Percentiles rank a stretch among this genome's conserved stretches.
Evolutionary conservation across 371 early-diverging fungal species (phyloP).

Genomic region (Rhizopus microsporus): DNA sequence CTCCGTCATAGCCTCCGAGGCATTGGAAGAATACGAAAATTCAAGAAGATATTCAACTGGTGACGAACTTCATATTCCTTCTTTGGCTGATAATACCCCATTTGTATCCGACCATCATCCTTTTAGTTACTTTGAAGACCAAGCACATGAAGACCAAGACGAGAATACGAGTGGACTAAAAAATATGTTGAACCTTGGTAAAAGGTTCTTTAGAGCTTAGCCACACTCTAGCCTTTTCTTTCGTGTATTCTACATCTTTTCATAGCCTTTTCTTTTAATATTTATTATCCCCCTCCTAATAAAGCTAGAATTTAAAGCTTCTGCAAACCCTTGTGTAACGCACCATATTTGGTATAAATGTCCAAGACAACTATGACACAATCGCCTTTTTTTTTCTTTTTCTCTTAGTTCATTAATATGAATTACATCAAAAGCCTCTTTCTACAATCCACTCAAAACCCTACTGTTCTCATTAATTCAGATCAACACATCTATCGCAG

Average conservation of each 20-base stretch:
- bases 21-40: slow-evolving; percentile 39
- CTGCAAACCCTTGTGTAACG: background rate
- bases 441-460: slow-evolving; percentile 29
- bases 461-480: slow-evolving; percentile 43
- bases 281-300: background rate
- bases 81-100: slow-evolving; percentile 31
- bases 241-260: background rate
- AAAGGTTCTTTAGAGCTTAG: slow-evolving; percentile 22
- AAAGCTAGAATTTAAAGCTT: background rate
- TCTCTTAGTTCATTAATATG: slow-evolving; percentile 11
- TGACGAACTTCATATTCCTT: slow-evolving; percentile 25
- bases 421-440: slow-evolving; percentile 30
- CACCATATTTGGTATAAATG: background rate
- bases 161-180: slow-evolving; percentile 13
- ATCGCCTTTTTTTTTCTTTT: slow-evolving; percentile 4
- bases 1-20: slow-evolving; percentile 39
- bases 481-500: slow-evolving; percentile 53
- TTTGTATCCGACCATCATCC: slow-evolving; percentile 45
- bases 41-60: slow-evolving; percentile 27
- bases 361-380: slow-evolving; percentile 8
- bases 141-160: background rate
- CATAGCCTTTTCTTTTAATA: background rate
- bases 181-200: slow-evolving; percentile 30
- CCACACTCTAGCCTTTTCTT: background rate
- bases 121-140: slow-evolving; percentile 35